Conservation (phyloP, 2,329 filamentous ascomycete species). For the Cephalotrichum gorgonifer region DNA sequence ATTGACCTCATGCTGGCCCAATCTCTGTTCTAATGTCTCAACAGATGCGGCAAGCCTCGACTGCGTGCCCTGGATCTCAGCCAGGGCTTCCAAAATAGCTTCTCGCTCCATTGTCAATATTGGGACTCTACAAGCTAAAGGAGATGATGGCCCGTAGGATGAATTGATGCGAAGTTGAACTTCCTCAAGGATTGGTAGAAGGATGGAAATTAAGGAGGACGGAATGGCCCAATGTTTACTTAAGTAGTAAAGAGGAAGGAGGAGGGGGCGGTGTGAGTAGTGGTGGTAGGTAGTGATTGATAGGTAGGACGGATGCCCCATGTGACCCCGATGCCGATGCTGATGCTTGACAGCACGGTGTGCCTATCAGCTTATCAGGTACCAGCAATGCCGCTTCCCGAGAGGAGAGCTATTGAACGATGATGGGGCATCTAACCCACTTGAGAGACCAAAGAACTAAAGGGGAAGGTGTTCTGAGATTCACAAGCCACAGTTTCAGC, state of each 20-base stretch:
- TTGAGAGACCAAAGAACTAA: no score
- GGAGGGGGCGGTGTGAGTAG: not conserved
- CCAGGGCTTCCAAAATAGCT: conserved; percentile 16
- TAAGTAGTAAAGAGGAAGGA: not conserved
- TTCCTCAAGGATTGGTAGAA: not conserved
- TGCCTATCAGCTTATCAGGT: no score
- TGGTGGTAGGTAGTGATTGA: not conserved
- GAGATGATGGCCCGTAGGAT: not conserved
- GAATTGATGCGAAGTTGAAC: not conserved
- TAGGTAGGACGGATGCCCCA: not conserved
- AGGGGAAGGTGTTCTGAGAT: no score
- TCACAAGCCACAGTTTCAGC: no score
- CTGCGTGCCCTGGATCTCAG: conserved; percentile 31
- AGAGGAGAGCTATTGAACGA: no score
- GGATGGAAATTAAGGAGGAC: not conserved
- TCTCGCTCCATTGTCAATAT: not conserved
- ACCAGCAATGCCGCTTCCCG: no score
- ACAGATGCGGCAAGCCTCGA: conserved; percentile 27
- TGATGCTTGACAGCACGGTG: not conserved
- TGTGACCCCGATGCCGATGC: not conserved
- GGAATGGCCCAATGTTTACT: not conserved
- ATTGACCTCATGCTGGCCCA: conserved; percentile 5
- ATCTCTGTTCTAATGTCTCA: conserved; percentile 24
- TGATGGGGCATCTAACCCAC: no score
- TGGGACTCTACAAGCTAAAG: not conserved